phyloP scores from a whole-genome alignment of 805 yeast species.

The Tetrapisispora nanseiensis region DNA sequence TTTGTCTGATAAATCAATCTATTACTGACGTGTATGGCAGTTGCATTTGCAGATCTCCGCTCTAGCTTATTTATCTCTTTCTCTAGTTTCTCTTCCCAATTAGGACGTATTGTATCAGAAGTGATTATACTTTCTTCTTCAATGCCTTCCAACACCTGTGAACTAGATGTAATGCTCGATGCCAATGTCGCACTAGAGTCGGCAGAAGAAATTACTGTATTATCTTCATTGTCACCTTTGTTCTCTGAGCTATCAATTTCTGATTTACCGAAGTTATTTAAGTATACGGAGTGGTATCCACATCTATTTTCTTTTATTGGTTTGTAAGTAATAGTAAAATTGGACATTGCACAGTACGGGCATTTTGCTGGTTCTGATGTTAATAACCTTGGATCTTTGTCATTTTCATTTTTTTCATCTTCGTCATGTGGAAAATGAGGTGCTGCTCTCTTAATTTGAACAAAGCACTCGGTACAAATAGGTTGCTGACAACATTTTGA shows the following conservation, averaged over 20 bases:
- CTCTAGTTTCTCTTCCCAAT: conserved; percentile 72
- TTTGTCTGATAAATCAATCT: conserved; percentile 39
- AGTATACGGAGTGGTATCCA: conserved; percentile 49
- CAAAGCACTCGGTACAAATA: conserved; percentile 93
- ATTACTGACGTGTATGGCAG: conserved; percentile 84
- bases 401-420: conserved; percentile 18
- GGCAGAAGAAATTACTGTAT: not conserved
- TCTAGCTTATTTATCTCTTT: conserved; percentile 71
- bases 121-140: conserved; percentile 37
- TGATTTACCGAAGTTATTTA: conserved; percentile 31
- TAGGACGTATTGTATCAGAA: conserved; percentile 80
- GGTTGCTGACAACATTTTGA: conserved; percentile 89
- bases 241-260: not conserved
- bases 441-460: conserved; percentile 69
- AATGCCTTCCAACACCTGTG: conserved; percentile 4
- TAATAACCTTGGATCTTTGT: conserved; percentile 47
- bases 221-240: conserved; percentile 5
- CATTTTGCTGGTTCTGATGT: conserved; percentile 84
- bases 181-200: not conserved
- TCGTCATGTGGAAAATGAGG: conserved; percentile 87
- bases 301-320: conserved; percentile 45
- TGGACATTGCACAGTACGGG: conserved; percentile 84
- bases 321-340: conserved; percentile 77
- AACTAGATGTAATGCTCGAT: not conserved
- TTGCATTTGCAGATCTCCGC: conserved; percentile 85